These are phyloP conservation scores for Fusarium armeniacum DNA, from an alignment of 2,329 filamentous ascomycete species.

Conservation along the genomic window DNA sequence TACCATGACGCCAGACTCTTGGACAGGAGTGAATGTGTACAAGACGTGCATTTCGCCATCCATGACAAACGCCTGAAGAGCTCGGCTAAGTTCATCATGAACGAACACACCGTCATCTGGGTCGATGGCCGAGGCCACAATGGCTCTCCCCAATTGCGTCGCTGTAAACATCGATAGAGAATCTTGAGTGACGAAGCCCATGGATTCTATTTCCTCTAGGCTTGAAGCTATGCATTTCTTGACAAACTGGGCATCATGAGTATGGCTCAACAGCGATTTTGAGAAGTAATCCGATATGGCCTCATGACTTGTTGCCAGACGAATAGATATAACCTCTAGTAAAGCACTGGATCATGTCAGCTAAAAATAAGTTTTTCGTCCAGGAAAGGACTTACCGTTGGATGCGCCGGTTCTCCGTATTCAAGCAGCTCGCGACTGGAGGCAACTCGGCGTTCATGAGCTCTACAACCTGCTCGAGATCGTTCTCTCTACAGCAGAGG, in stretches of 20 bases:
- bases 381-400: slow-evolving; percentile 64
- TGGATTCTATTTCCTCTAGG: slow-evolving; percentile 68
- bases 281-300: slow-evolving; percentile 77
- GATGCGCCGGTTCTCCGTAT: slow-evolving; percentile 75
- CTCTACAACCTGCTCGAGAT: slow-evolving; percentile 77
- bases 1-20: slow-evolving; percentile 67
- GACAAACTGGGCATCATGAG: slow-evolving; percentile 64
- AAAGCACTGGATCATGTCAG: slow-evolving; percentile 67
- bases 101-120: slow-evolving; percentile 83
- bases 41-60: slow-evolving; percentile 85
- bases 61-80: slow-evolving; percentile 81
- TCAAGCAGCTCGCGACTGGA: slow-evolving; percentile 76
- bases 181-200: slow-evolving; percentile 68
- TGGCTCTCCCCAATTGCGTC: slow-evolving; percentile 76
- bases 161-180: slow-evolving; percentile 67
- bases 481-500: slow-evolving; percentile 77
- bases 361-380: neutral
- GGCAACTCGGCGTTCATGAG: slow-evolving; percentile 81
- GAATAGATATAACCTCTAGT: slow-evolving; percentile 77
- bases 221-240: slow-evolving; percentile 69
- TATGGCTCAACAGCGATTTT: slow-evolving; percentile 75
- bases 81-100: slow-evolving; percentile 75
- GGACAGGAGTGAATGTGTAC: slow-evolving; percentile 82
- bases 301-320: slow-evolving; percentile 74
- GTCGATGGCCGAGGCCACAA: slow-evolving; percentile 79